Conservation (phyloP, 768 basidiomycete genomes). For the Auriscalpium microsporum region DNA sequence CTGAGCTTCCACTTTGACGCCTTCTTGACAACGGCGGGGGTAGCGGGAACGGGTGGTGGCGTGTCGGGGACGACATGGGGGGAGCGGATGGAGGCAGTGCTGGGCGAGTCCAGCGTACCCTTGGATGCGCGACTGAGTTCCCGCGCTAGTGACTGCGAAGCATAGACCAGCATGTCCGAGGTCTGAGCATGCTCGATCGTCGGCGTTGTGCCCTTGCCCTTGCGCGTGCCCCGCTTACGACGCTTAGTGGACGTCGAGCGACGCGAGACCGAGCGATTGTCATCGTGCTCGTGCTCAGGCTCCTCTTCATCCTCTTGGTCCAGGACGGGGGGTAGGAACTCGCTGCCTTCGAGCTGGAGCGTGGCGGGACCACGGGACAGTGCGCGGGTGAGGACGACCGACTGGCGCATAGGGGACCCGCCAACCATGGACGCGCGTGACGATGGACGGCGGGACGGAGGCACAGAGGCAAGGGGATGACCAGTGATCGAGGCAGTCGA, state of each 20-base stretch:
- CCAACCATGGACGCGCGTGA: slow-evolving; percentile 52
- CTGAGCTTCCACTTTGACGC: slow-evolving; percentile 80
- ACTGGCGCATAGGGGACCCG: slow-evolving; percentile 37
- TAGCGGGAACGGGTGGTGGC: slow-evolving; percentile 23
- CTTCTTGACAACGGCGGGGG: slow-evolving; percentile 50
- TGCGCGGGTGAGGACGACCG: slow-evolving; percentile 40
- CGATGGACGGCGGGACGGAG: slow-evolving; percentile 61
- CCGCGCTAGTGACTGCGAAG: slow-evolving; percentile 74
- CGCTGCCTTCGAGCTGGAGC: slow-evolving; percentile 12
- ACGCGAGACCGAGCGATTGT: slow-evolving; percentile 1
- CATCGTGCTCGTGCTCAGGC: not conserved
- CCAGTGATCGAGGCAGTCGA: slow-evolving; percentile 58
- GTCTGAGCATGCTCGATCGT: slow-evolving; percentile 38
- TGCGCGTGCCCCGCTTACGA: slow-evolving; percentile 78
- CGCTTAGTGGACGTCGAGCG: slow-evolving; percentile 56
- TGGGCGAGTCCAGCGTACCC: not conserved
- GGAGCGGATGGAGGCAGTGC: slow-evolving; percentile 10
- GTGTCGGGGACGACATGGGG: slow-evolving; percentile 14
- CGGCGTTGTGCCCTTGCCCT: slow-evolving; percentile 56
- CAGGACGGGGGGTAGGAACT: slow-evolving; percentile 16
- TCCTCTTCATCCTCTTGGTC: slow-evolving; percentile 30
- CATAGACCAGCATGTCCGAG: slow-evolving; percentile 63
- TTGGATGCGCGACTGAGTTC: slow-evolving; percentile 61
- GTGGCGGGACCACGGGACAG: slow-evolving; percentile 39
- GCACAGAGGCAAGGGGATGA: slow-evolving; percentile 53